A percentile compares a stretch with the other conserved stretches of the same genome.
Conservation (phyloP, 306 rosid species). For the Gillenia trifoliata region DNA sequence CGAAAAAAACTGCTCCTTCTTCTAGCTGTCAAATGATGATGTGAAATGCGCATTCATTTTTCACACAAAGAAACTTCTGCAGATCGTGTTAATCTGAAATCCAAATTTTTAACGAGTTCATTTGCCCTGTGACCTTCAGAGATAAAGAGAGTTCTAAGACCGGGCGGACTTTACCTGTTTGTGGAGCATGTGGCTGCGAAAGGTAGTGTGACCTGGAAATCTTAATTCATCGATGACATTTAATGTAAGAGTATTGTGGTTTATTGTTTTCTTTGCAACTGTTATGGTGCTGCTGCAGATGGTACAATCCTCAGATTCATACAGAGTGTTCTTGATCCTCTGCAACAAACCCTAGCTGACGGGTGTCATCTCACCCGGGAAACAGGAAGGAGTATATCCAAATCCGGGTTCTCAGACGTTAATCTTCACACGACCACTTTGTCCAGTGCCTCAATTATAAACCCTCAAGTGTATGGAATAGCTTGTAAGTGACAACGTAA, state of each 20-base stretch:
- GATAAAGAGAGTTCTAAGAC: conserved; percentile 72
- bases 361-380: conserved; percentile 76
- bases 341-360: conserved; percentile 63
- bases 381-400: conserved; percentile 49
- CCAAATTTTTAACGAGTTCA: neutral
- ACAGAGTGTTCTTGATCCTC: conserved; percentile 64
- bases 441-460: conserved; percentile 41
- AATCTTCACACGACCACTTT: conserved; percentile 44
- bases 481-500: conserved; percentile 43
- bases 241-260: neutral
- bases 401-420: conserved; percentile 61
- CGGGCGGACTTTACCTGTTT: conserved; percentile 69
- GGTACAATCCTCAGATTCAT: conserved; percentile 56
- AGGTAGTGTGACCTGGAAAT: conserved; percentile 39
- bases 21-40: neutral
- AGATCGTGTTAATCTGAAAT: neutral
- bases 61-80: neutral
- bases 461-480: conserved; percentile 70
- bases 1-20: neutral
- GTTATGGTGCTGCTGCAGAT: conserved; percentile 39
- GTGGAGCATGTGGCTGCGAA: conserved; percentile 83
- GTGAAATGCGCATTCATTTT: neutral
- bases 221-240: conserved; percentile 1
- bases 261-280: neutral
- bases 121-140: conserved; percentile 36